These are phyloP conservation scores for Aethionema arabicum DNA, from an alignment of 345 rosid genomes.

Conservation along the genomic window DNA sequence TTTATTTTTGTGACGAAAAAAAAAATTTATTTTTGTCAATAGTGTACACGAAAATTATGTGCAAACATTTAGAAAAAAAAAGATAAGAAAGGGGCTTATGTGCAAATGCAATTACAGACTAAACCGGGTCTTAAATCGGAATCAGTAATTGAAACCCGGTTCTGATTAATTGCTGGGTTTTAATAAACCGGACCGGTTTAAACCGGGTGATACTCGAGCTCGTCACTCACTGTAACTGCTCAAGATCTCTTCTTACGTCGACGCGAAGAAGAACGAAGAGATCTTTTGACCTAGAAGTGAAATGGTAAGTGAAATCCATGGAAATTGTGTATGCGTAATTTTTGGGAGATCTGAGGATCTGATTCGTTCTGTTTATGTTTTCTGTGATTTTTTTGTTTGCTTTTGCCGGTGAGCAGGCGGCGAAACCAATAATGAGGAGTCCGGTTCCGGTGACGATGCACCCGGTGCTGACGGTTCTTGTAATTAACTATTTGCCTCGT, in stretches of 20 bases:
- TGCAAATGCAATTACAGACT: too few relatives aligned
- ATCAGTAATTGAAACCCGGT: too few relatives aligned
- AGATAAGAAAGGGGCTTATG: too few relatives aligned
- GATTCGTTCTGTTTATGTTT: neutral
- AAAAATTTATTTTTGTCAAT: too few relatives aligned
- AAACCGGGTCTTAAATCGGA: too few relatives aligned
- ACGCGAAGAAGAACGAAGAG: neutral
- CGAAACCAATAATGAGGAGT: constrained; percentile 14
- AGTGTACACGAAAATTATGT: too few relatives aligned
- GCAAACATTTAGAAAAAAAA: too few relatives aligned
- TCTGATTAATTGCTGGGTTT: too few relatives aligned
- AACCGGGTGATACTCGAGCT: too few relatives aligned
- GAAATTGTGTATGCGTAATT: neutral
- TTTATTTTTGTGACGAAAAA: too few relatives aligned
- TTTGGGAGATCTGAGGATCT: neutral
- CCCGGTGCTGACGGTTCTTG: constrained; percentile 15
- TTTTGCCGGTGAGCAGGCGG: constrained; percentile 5
- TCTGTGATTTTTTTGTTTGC: neutral
- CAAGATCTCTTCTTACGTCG: neutral
- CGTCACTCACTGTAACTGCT: neutral
- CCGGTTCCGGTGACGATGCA: constrained; percentile 18
- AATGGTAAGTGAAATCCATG: neutral
- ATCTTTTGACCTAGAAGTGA: neutral
- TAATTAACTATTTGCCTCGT: constrained; percentile 8
- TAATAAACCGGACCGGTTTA: too few relatives aligned